phyloP scores from a whole-genome alignment of 1,139 yeast genomes.

The Debaryomyces sp. region DNA sequence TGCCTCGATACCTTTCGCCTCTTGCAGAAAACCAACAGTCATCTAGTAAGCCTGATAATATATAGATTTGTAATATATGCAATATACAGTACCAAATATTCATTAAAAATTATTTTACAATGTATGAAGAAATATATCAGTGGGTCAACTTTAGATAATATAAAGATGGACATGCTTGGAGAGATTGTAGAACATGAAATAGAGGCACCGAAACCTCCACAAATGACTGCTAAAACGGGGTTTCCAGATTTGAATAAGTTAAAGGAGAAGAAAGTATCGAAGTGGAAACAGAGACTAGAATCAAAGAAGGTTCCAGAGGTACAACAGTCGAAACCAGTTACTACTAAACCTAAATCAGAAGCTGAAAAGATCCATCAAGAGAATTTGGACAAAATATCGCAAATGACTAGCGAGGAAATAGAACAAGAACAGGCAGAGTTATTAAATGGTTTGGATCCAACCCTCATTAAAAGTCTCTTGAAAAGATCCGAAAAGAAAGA shows the following conservation, averaged over 20 bases:
- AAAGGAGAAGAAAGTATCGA: constrained; percentile 25
- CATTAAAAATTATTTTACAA: background rate
- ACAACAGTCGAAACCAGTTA: background rate
- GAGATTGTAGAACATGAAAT: constrained; percentile 75
- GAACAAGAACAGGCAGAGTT: constrained; percentile 68
- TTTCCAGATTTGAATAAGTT: constrained; percentile 44
- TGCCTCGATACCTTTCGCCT: constrained; percentile 22
- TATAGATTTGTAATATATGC: background rate
- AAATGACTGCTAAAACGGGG: constrained; percentile 31
- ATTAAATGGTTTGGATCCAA: constrained; percentile 67
- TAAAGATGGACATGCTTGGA: constrained; percentile 66
- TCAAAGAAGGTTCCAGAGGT: constrained; percentile 1
- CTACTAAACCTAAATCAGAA: constrained; percentile 41
- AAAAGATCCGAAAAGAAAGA: constrained; percentile 40
- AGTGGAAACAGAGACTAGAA: constrained; percentile 22
- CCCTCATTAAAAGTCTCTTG: constrained; percentile 58
- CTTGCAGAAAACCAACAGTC: background rate
- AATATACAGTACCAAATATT: constrained; percentile 4
- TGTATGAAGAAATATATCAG: background rate
- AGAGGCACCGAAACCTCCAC: constrained; percentile 37
- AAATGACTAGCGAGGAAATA: constrained; percentile 71
- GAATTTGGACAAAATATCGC: constrained; percentile 61
- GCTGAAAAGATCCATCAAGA: constrained; percentile 77
- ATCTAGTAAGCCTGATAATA: background rate
- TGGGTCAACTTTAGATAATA: background rate